Percentiles rank a stretch among this genome's conserved stretches.
These are phyloP conservation scores for Chaetoscypha palmicola DNA, from an alignment of 2,329 filamentous ascomycete genomes.

Conservation along the genomic window DNA sequence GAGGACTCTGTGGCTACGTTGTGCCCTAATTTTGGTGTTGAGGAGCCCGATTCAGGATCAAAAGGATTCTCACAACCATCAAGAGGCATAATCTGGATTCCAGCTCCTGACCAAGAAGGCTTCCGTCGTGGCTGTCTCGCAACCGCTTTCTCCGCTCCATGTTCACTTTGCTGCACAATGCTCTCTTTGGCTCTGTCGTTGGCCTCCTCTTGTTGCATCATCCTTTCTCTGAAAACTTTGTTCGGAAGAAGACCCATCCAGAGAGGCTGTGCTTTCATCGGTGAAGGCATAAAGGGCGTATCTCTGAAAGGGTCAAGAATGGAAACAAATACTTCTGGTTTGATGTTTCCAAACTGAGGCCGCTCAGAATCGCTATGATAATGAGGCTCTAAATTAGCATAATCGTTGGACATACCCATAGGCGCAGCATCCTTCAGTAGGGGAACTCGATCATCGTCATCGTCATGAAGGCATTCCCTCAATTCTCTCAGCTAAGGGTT, in stretches of 20 bases:
- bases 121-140: not conserved
- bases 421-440: conserved; percentile 19
- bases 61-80: not conserved
- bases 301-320: conserved; percentile 42
- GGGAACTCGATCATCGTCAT: conserved; percentile 7
- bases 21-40: no score
- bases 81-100: not conserved
- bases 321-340: conserved; percentile 41
- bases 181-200: not conserved
- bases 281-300: conserved; percentile 41
- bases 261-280: conserved; percentile 44
- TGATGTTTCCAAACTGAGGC: not conserved
- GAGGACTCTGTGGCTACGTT: no score
- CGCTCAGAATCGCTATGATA: conserved; percentile 12
- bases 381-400: conserved; percentile 11
- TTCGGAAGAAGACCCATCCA: conserved; percentile 30
- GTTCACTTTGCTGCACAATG: no score
- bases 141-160: not conserved
- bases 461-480: not conserved
- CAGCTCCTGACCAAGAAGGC: not conserved
- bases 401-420: conserved; percentile 17
- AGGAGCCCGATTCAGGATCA: not conserved
- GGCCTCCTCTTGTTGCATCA: not conserved
- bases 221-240: conserved; percentile 17
- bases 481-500: not conserved